Base-by-base conservation (phyloP, 176 grass and related monocot genomes). In the Olyra latifolia region DNA sequence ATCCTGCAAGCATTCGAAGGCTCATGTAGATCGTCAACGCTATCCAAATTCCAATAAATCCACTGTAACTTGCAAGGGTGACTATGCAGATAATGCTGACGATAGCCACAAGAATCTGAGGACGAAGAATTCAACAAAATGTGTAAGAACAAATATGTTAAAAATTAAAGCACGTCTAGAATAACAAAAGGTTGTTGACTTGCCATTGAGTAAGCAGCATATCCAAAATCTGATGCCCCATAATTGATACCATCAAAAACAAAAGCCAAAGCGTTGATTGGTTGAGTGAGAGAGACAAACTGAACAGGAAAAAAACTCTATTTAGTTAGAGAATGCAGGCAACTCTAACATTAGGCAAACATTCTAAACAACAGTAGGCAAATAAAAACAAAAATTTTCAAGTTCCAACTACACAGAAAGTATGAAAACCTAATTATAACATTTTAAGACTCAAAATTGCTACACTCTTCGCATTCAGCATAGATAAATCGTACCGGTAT, bases 171-270 rank as follows among this genome's bases (percentile, higher is more conserved):
- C 32, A 58, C n/a, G 73, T 25, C 45, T 77, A 50, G 20, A 45
- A 14, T 40, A 80, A 83, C 8, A 60, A 3, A 69, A 41, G 20
- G 30, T 62, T 76, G 35, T 54, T 44, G 1, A 69, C 67, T 86
- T 91, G 73, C 95, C 95, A 97, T 94, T 24, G 95, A 97, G 61
- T 92, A 94, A 32, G 95, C 95, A 55, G 89, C 87, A 50, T 97
- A 98, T 61, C 82, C 88, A 75, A 92, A 97, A 64, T 97, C 95
- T 13, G 95, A 94, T 38, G 92, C 91, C 27, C 95, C 89, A 66
- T 88, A 98, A 72, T 98, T 97, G 76, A 97, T 82, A n/a, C 91
- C 95, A 61, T 97, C 95, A 10, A 98, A 94, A 72, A 97, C 95
- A 58, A 97, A 97, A 67, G 91, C 89, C 71, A 97, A 78, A 19